A percentile compares a stretch with the other conserved stretches of the same genome.
Conservation (phyloP, 1,139 yeast species). For the Debaryomycetaceae sp. region DNA sequence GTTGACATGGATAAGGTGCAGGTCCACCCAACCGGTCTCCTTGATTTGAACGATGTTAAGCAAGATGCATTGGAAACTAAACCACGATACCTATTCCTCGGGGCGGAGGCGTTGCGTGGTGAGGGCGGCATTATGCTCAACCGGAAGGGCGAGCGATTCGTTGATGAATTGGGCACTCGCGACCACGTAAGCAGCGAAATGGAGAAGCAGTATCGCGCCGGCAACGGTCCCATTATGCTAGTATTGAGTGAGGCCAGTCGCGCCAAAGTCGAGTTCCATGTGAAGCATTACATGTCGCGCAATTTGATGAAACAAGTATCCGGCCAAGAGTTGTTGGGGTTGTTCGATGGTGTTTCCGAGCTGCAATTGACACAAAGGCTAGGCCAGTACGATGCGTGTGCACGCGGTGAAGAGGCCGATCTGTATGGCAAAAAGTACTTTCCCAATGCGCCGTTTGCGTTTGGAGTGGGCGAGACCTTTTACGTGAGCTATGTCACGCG, state of each 20-base stretch:
- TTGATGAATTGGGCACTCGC: slow-evolving; percentile 61
- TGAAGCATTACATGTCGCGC: slow-evolving; percentile 57
- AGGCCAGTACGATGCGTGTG: slow-evolving; percentile 33
- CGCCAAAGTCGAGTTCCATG: slow-evolving; percentile 39
- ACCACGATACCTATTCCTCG: slow-evolving; percentile 52
- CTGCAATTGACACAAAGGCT: slow-evolving; percentile 25
- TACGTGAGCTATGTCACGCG: slow-evolving; percentile 56
- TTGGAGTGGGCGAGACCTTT: slow-evolving; percentile 16
- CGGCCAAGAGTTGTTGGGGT: slow-evolving; percentile 38
- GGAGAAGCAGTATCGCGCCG: slow-evolving; percentile 32
- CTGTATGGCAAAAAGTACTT: slow-evolving; percentile 41
- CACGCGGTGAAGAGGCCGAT: slow-evolving; percentile 32
- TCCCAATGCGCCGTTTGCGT: slow-evolving; percentile 39
- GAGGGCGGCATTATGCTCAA: slow-evolving; percentile 66
- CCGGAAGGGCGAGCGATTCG: slow-evolving; percentile 54
- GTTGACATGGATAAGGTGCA: slow-evolving; percentile 72
- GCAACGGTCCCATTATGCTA: slow-evolving; percentile 42
- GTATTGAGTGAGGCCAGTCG: slow-evolving; percentile 36
- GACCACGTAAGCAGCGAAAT: slow-evolving; percentile 58
- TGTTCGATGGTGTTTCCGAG: slow-evolving; percentile 24
- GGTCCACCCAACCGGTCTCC: slow-evolving; percentile 75
- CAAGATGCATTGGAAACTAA: slow-evolving; percentile 26
- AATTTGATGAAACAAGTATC: slow-evolving; percentile 47
- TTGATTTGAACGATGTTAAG: slow-evolving; percentile 50
- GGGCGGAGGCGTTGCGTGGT: slow-evolving; percentile 73